Evolutionary conservation across 805 yeast species (phyloP).

Genomic region (Scheffersomyces spartinae): DNA sequence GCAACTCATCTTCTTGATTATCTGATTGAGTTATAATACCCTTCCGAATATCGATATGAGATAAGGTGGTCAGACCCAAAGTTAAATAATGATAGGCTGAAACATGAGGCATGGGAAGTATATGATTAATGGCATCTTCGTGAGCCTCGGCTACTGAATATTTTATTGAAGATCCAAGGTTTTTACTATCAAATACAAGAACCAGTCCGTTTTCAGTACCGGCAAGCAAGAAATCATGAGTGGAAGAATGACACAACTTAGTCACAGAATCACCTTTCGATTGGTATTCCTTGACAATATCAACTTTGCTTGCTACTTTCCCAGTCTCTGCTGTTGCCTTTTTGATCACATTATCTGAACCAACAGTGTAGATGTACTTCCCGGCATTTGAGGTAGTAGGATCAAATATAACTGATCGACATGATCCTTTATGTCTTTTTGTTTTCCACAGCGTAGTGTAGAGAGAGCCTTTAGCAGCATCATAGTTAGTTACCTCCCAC

Average conservation of each 20-base stretch:
- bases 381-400: slow-evolving; percentile 36
- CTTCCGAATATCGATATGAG: slow-evolving; percentile 69
- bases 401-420: slow-evolving; percentile 61
- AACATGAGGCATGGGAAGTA: slow-evolving; percentile 56
- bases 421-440: slow-evolving; percentile 81
- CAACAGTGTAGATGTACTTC: slow-evolving; percentile 51
- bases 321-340: slow-evolving; percentile 65
- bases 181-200: slow-evolving; percentile 47
- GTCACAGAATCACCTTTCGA: slow-evolving; percentile 23
- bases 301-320: slow-evolving; percentile 32
- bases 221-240: slow-evolving; percentile 38
- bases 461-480: slow-evolving; percentile 15
- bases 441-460: slow-evolving; percentile 72
- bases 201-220: slow-evolving; percentile 67
- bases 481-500: slow-evolving; percentile 30
- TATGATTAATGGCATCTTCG: slow-evolving; percentile 67
- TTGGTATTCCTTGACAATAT: slow-evolving; percentile 9
- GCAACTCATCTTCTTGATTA: slow-evolving; percentile 89
- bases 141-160: slow-evolving; percentile 46
- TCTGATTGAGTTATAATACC: slow-evolving; percentile 60
- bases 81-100: slow-evolving; percentile 74
- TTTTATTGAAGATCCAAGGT: slow-evolving; percentile 30
- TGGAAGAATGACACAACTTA: slow-evolving; percentile 32
- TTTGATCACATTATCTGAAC: slow-evolving; percentile 72
- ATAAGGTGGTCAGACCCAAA: slow-evolving; percentile 71